Evolutionary conservation across 805 yeast genomes (phyloP).

Genomic region (Yarrowia sp.): DNA sequence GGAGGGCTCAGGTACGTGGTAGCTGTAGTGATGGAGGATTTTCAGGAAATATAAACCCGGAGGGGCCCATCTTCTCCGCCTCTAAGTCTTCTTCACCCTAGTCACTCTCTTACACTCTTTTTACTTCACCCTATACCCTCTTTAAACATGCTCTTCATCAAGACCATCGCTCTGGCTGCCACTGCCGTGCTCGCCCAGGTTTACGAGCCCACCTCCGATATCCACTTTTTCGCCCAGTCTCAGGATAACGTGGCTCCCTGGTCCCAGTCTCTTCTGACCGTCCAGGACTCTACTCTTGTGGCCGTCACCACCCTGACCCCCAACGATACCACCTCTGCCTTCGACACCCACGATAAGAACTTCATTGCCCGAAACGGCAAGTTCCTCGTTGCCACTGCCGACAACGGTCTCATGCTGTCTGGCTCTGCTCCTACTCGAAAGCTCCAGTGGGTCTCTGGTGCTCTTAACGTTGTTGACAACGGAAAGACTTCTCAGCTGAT

Average conservation of each 20-base stretch:
- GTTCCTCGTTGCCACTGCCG: constrained; percentile 1
- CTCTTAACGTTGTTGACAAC: constrained; percentile 17
- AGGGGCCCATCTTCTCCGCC: neutral
- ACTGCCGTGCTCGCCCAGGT: constrained; percentile 19
- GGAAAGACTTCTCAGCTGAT: constrained; percentile 12
- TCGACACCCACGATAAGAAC: constrained; percentile 1
- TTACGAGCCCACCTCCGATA: constrained; percentile 22
- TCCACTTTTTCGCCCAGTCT: constrained; percentile 14
- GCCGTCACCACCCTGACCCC: constrained; percentile 18
- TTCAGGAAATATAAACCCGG: neutral
- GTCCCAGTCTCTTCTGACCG: constrained; percentile 19
- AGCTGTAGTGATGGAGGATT: neutral
- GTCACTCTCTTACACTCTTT: constrained; percentile 3
- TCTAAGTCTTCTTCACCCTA: constrained; percentile 3
- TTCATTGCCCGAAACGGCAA: constrained; percentile 16
- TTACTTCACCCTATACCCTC: constrained; percentile 1
- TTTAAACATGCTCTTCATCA: constrained; percentile 3
- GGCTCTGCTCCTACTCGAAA: neutral
- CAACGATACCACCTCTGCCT: constrained; percentile 21
- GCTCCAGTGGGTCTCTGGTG: constrained; percentile 14
- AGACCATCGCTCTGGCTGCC: constrained; percentile 20
- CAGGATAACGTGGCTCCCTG: constrained; percentile 20
- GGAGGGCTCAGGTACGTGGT: neutral
- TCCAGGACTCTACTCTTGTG: constrained; percentile 15
- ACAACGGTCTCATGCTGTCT: neutral